These are phyloP conservation scores for Rhynchosporium agropyri DNA, from an alignment of 2,329 filamentous ascomycete species.

Conservation along the genomic window DNA sequence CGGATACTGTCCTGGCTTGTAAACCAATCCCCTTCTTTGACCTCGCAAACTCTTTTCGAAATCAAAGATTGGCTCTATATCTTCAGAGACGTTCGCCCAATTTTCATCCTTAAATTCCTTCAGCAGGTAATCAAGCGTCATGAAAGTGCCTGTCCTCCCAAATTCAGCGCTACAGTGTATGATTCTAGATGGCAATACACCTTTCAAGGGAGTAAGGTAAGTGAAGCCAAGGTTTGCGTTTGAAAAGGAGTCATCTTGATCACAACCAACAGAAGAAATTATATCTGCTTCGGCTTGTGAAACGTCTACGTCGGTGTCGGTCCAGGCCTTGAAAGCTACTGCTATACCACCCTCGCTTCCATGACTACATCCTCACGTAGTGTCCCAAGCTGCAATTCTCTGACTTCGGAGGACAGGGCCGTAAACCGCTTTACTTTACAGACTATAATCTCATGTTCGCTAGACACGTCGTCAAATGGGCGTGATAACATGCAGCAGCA, in stretches of 20 bases:
- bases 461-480: too few relatives aligned
- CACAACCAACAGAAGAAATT: conserved; percentile 17
- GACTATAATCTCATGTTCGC: too few relatives aligned
- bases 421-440: background rate
- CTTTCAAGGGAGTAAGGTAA: background rate
- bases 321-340: conserved; percentile 26
- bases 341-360: conserved; percentile 23
- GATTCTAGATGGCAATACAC: conserved; percentile 45
- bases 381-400: conserved; percentile 19
- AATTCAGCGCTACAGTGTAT: conserved; percentile 96
- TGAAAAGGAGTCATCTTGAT: background rate
- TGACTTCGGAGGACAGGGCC: conserved; percentile 21
- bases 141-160: conserved; percentile 87
- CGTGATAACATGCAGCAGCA: too few relatives aligned
- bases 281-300: conserved; percentile 25
- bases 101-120: conserved; percentile 26
- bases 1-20: conserved; percentile 22
- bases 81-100: conserved; percentile 19
- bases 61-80: conserved; percentile 29
- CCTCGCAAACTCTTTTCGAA: conserved; percentile 27
- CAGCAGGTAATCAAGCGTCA: conserved; percentile 30
- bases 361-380: background rate
- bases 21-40: conserved; percentile 31
- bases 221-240: background rate
- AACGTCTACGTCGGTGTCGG: conserved; percentile 31